These are phyloP conservation scores for Diaporthe batatas DNA, from an alignment of 2,329 filamentous ascomycete genomes.

Conservation along the genomic window DNA sequence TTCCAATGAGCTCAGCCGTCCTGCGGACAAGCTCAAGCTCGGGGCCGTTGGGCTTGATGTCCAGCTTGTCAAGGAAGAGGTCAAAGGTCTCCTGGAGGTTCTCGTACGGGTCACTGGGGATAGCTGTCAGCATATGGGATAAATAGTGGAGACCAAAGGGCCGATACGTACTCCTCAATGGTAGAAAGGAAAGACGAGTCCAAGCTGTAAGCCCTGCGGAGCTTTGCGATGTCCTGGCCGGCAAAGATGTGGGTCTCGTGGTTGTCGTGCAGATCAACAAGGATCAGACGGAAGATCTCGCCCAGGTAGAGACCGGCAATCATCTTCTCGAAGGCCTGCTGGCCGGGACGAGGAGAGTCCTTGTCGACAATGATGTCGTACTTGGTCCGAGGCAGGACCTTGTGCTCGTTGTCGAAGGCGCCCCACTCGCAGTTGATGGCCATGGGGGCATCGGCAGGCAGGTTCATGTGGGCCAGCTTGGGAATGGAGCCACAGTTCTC, in stretches of 20 bases:
- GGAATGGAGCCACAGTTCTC: conserved; percentile 91
- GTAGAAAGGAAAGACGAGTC: conserved; percentile 94
- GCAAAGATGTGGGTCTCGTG: conserved; percentile 82
- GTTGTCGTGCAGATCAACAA: conserved; percentile 88
- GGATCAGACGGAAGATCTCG: conserved; percentile 90
- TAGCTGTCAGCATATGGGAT: conserved; percentile 42
- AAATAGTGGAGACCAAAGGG: neutral
- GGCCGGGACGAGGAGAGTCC: conserved; percentile 90
- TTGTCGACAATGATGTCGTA: conserved; percentile 92
- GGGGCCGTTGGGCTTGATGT: conserved; percentile 76
- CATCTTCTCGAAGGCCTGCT: conserved; percentile 99
- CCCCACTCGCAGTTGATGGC: conserved; percentile 99
- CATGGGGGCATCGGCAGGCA: conserved; percentile 86
- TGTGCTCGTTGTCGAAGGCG: conserved; percentile 94
- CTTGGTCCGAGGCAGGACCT: conserved; percentile 85
- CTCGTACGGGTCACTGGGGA: conserved; percentile 85
- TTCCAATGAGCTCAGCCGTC: conserved; percentile 93
- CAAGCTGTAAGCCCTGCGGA: conserved; percentile 89
- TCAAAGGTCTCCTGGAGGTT: conserved; percentile 92
- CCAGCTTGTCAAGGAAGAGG: conserved; percentile 82
- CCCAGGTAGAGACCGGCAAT: conserved; percentile 94
- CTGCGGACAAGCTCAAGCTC: conserved; percentile 93
- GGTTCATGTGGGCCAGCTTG: conserved; percentile 92
- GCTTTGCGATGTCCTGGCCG: conserved; percentile 81
- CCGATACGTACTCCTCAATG: conserved; percentile 81